Conservation (phyloP, 179 eudicot genomes). For the Silene vulgaris region DNA sequence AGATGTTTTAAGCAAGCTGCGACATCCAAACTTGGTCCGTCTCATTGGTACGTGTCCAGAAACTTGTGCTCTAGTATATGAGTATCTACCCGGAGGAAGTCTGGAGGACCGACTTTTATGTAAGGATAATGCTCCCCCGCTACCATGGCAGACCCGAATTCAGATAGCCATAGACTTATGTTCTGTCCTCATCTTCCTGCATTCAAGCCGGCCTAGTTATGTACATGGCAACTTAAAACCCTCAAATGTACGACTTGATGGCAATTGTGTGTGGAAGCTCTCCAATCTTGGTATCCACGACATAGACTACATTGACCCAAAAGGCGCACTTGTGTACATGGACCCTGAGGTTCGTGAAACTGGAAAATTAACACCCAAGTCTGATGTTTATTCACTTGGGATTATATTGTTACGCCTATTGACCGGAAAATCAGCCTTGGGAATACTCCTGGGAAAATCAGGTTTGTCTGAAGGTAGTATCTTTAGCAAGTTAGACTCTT, state of each 20-base stretch:
- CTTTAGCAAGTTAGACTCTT: constrained; percentile 46
- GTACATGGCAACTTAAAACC: constrained; percentile 76
- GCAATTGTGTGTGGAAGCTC: constrained; percentile 52
- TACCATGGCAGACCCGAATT: constrained; percentile 74
- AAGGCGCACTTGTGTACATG: constrained; percentile 52
- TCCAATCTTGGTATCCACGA: constrained; percentile 64
- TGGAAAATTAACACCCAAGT: constrained; percentile 55
- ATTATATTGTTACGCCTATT: constrained; percentile 55
- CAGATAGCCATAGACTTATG: constrained; percentile 73
- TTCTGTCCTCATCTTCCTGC: constrained; percentile 71
- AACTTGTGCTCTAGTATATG: constrained; percentile 57
- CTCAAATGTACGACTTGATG: constrained; percentile 58
- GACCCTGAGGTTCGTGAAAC: constrained; percentile 55
- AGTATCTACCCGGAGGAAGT: constrained; percentile 68
- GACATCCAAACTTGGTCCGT: constrained; percentile 75
- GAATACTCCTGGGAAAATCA: constrained; percentile 40
- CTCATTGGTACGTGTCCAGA: constrained; percentile 80
- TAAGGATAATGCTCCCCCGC: constrained; percentile 54
- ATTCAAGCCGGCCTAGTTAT: constrained; percentile 46
- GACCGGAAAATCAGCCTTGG: constrained; percentile 62
- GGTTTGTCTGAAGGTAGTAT: constrained; percentile 54
- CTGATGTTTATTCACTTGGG: constrained; percentile 77
- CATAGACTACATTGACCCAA: constrained; percentile 35
- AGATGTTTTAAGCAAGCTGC: constrained; percentile 62
- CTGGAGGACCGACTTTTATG: constrained; percentile 78